Base-by-base conservation (phyloP, 1,284 basidiomycete genomes). In the Tilletia walkeri region DNA sequence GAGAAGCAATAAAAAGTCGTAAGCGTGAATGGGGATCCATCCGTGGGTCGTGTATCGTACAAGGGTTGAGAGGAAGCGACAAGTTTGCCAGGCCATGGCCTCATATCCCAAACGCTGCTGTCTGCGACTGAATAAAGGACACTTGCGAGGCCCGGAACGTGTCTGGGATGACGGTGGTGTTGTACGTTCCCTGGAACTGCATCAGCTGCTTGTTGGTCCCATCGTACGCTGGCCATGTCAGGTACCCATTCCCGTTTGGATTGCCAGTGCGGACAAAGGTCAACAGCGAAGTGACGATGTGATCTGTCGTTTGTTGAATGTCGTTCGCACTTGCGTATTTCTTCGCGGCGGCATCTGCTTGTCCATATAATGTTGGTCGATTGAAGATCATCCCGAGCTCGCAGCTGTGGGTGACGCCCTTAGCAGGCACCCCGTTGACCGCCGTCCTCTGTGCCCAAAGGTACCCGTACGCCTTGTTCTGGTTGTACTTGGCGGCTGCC, bases 111-210 rank as follows among this genome's bases (percentile, higher is more conserved):
- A 63, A 63, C 6, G 34, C 30, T 1, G 30, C 9, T 14, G 34
- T 6, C 12, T 63, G 59, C 9, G 59, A 63, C n/a, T 38, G 36
- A 14, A 63, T 18, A 20, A n/a, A 63, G 3, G 30, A 10, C 10
- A 63, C 59, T 14, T 63, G 59, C 34, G 59, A 38, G 34, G 16
- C 36, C 5, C 59, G 30, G n/a, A 38, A 63, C 16, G 34, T 63
- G 59, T 63, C 59, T 36, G 59, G 3, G 34, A 63, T 63, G 12
- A 63, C 59, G 6, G 59, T 63, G 14, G 59, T 63, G 34, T 63
- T 63, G 59, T 63, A 63, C 10, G 59, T 63, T 34, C 59, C 59
- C 34, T 63, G 59, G 36, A 63, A 41, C 59, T 63, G 59, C 59
- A 63, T 63, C 30, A 63, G 30, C 38, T 63, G 59, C 59, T 14